phyloP scores from a whole-genome alignment of 768 basidiomycete species.

The Asterophora lycoperdoides region DNA sequence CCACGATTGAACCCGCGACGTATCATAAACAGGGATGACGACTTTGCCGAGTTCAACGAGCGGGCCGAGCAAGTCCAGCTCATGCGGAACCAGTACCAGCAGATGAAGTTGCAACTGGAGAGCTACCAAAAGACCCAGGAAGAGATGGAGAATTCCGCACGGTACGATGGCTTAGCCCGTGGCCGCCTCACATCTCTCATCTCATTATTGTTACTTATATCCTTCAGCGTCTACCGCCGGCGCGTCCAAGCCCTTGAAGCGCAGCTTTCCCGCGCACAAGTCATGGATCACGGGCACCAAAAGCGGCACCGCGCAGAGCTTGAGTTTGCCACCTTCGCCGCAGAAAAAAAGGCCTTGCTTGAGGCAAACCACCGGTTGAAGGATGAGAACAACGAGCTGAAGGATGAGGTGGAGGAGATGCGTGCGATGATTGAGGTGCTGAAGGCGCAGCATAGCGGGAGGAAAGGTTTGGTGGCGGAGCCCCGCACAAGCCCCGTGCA shows the following conservation, averaged over 20 bases:
- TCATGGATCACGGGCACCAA: conserved; percentile 32
- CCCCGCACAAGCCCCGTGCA: conserved; percentile 40
- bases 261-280: conserved; percentile 41
- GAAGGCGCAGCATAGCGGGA: conserved; percentile 51
- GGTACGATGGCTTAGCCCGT: conserved; percentile 49
- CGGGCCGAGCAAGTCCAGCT: conserved; percentile 53
- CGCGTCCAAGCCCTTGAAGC: conserved; percentile 63
- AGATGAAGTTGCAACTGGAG: conserved; percentile 62
- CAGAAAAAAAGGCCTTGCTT: conserved; percentile 43
- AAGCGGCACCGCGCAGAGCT: conserved; percentile 28
- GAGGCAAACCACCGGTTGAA: conserved; percentile 49
- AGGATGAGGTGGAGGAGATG: conserved; percentile 53
- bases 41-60: conserved; percentile 67
- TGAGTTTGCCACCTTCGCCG: conserved; percentile 42
- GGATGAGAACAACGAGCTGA: conserved; percentile 50
- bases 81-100: conserved; percentile 55
- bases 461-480: conserved; percentile 39
- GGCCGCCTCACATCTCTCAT: not conserved
- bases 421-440: conserved; percentile 67
- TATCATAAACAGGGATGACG: conserved; percentile 54
- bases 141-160: conserved; percentile 53
- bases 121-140: conserved; percentile 51
- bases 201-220: not conserved
- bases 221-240: conserved; percentile 47
- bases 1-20: not conserved